Percentiles rank a stretch among this genome's conserved stretches.
These are phyloP conservation scores for Hydnomerulius pinastri DNA, from an alignment of 768 basidiomycete species.

Conservation along the genomic window DNA sequence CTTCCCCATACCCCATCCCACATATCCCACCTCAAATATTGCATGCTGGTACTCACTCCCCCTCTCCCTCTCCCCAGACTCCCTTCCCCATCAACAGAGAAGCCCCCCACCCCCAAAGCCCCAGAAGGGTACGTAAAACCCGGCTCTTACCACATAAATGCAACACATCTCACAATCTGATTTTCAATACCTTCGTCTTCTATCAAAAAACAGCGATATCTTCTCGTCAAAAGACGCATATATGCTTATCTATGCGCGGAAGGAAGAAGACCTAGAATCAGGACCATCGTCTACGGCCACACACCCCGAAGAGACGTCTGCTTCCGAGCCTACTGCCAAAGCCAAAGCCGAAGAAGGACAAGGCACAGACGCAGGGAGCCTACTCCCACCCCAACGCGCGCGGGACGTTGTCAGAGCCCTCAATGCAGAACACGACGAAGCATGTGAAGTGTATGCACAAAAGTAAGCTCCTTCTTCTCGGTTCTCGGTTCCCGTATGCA, in stretches of 20 bases:
- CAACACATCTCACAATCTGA: conserved; percentile 19
- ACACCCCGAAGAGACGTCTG: conserved; percentile 17
- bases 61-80: conserved; percentile 18
- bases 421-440: conserved; percentile 56
- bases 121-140: conserved; percentile 85
- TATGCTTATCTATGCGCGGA: conserved; percentile 87
- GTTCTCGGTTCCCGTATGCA: too few relatives aligned
- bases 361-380: conserved; percentile 21
- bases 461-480: conserved; percentile 41
- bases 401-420: conserved; percentile 51
- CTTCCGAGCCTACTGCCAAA: conserved; percentile 10
- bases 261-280: conserved; percentile 22
- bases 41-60: too few relatives aligned
- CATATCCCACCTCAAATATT: too few relatives aligned
- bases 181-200: too few relatives aligned
- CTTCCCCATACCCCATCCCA: too few relatives aligned
- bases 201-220: conserved; percentile 48
- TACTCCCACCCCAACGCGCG: conserved; percentile 57
- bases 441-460: conserved; percentile 48
- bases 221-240: conserved; percentile 84
- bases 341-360: background rate
- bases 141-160: conserved; percentile 68
- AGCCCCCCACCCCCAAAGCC: too few relatives aligned
- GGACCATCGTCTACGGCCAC: conserved; percentile 17
- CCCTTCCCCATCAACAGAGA: conserved; percentile 17